A percentile compares a stretch with the other conserved stretches of the same genome.
These are phyloP conservation scores for Pistacia integerrima DNA, from an alignment of 345 rosid species.

Conservation along the genomic window DNA sequence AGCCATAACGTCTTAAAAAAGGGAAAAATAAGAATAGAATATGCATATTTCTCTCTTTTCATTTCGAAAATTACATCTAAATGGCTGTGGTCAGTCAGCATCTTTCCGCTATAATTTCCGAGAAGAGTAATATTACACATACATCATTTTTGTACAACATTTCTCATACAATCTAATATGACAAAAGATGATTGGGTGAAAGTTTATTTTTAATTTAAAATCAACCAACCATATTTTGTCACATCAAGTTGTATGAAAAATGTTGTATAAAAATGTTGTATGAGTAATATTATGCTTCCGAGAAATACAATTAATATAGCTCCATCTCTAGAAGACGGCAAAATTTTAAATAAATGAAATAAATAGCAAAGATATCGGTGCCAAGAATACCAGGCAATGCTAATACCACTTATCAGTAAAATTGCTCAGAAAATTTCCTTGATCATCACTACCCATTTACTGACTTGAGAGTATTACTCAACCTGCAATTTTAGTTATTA, in stretches of 20 bases:
- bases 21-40: neutral
- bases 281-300: too few relatives aligned
- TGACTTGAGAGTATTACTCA: slow-evolving; percentile 60
- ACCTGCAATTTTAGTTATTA: slow-evolving; percentile 41
- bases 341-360: neutral
- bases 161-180: too few relatives aligned
- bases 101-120: neutral
- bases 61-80: neutral
- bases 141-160: too few relatives aligned
- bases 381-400: neutral
- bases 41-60: neutral
- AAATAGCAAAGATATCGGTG: neutral
- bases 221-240: too few relatives aligned
- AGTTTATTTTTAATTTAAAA: too few relatives aligned
- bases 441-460: slow-evolving; percentile 37
- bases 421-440: neutral
- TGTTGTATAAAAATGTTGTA: too few relatives aligned
- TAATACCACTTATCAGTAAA: neutral
- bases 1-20: neutral
- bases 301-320: neutral
- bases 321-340: neutral
- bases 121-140: neutral
- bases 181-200: too few relatives aligned
- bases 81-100: neutral
- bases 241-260: too few relatives aligned